Base-by-base conservation (phyloP, 768 basidiomycete species). In the Lactarius hengduanensis region DNA sequence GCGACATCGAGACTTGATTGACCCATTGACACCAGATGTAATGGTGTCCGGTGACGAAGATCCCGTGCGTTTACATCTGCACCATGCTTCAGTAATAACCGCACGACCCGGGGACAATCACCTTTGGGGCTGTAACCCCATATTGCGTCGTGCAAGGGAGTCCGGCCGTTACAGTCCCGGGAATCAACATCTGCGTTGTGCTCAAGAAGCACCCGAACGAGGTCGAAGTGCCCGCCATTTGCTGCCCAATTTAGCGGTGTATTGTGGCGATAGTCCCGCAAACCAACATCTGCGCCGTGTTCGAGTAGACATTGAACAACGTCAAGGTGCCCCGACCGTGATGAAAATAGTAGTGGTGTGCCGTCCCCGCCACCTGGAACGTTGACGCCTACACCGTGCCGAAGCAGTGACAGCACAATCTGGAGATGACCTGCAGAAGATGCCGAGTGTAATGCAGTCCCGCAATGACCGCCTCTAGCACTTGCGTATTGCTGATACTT, bases 51-150 rank as follows among this genome's bases (percentile, higher is more conserved):
- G 22, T 22, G 50, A 2, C 5, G 3, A 50, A 1, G 1, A 26
- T 50, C 13, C 2, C 4, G 13, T 6, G 50, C 22, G 7, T 26
- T 50, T 11, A 10, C 1, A 22, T 50, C 5, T 4, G 47, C 47
- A n/a, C 47, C 47, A 13, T 22, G 47, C 50, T 50, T 22, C 50
- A 50, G 22, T 26, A 50, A 50, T 7, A 50, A 50, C 6, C 22
- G 50, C 22, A 26, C 22, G 0, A 50, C 22, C 22, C 2, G 50
- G 22, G 13, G 22, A 6, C 6, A 26, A 5, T 50, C 11, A 2
- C 11, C 50, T 22, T 5, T 4, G 13, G 2, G 1, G 5, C 9
- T 10, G 5, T 13, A 0, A 4, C 1, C 4, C 13, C 0, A 5
- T 4, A 22, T 22, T 22, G 47, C 50, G 5, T 13, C 1, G 22